A percentile compares a stretch with the other conserved stretches of the same genome.
These are phyloP conservation scores for Fusarium equiseti DNA, from an alignment of 2,329 filamentous ascomycete genomes.

Conservation along the genomic window DNA sequence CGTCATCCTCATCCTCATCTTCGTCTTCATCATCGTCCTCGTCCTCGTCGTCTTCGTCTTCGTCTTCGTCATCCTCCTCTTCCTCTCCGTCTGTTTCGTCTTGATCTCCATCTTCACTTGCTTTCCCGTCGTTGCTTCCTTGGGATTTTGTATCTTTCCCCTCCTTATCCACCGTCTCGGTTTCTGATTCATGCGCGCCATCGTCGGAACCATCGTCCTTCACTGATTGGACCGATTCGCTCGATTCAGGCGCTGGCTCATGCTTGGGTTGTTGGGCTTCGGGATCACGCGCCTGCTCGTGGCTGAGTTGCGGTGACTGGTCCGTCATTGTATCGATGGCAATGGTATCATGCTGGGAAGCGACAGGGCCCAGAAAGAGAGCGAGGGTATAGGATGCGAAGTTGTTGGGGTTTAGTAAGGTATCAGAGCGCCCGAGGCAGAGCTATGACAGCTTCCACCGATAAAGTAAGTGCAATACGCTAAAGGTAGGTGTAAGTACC, in stretches of 20 bases:
- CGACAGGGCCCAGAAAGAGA: conserved; percentile 25
- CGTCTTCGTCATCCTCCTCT: conserved; percentile 37
- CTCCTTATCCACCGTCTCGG: conserved; percentile 28
- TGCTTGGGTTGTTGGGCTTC: conserved; percentile 34
- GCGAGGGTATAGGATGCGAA: conserved; percentile 19
- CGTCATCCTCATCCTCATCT: conserved; percentile 65
- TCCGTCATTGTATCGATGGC: conserved; percentile 56
- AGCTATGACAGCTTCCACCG: conserved; percentile 45
- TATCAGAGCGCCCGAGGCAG: conserved; percentile 24
- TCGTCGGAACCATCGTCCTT: conserved; percentile 15
- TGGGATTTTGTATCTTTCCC: conserved; percentile 19
- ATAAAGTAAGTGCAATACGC: conserved; percentile 21
- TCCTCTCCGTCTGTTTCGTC: conserved; percentile 28
- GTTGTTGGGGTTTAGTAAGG: conserved; percentile 14
- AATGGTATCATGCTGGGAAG: conserved; percentile 50
- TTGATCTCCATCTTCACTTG: conserved; percentile 34
- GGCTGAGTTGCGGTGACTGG: conserved; percentile 53
- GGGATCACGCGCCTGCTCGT: conserved; percentile 39
- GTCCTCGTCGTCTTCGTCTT: conserved; percentile 41
- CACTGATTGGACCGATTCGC: conserved; percentile 8
- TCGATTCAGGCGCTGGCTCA: conserved; percentile 32
- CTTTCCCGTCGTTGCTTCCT: conserved; percentile 36
- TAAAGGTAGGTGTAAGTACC: conserved; percentile 30
- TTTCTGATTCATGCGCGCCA: conserved; percentile 55
- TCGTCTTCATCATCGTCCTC: conserved; percentile 52